phyloP scores from a whole-genome alignment of 345 rosid genomes.

The Capsella bursapastoris region DNA sequence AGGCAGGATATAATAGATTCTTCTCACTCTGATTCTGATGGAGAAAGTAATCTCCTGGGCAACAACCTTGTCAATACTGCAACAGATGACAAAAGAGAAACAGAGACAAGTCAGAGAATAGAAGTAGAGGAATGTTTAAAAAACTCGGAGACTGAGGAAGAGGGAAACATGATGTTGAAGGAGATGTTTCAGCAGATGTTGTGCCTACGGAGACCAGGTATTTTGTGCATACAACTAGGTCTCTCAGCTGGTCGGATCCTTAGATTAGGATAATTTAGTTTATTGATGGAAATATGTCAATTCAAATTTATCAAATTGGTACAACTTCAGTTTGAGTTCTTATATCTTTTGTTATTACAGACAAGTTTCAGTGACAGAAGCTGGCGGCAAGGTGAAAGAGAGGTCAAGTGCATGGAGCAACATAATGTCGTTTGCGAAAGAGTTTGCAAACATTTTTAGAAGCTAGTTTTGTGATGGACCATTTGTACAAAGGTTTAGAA shows the following conservation, averaged over 20 bases:
- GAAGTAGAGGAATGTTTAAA: slow-evolving; percentile 4
- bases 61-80: slow-evolving; percentile 12
- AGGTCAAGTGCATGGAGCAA: slow-evolving; percentile 41
- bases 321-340: slow-evolving; percentile 5
- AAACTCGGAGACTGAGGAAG: slow-evolving; percentile 14
- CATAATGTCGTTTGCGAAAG: slow-evolving; percentile 37
- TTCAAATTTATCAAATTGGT: slow-evolving; percentile 13
- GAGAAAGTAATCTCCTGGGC: slow-evolving; percentile 3
- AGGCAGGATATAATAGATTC: slow-evolving; percentile 2
- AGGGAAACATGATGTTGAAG: slow-evolving; percentile 19
- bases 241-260: slow-evolving; percentile 17
- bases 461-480: not conserved
- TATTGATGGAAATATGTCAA: slow-evolving; percentile 1
- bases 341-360: slow-evolving; percentile 30
- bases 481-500: slow-evolving; percentile 18
- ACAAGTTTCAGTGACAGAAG: slow-evolving; percentile 12
- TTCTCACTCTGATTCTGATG: not conserved
- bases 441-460: slow-evolving; percentile 34
- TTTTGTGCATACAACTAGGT: slow-evolving; percentile 10
- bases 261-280: not conserved
- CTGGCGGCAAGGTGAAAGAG: slow-evolving; percentile 3
- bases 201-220: slow-evolving; percentile 40
- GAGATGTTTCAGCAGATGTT: slow-evolving; percentile 7
- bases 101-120: not conserved
- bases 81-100: not conserved